Evolutionary conservation across 2,329 filamentous ascomycete genomes (phyloP), one percentile per base, ranked within the genome.

Genomic region (Coniella vitis): DNA sequence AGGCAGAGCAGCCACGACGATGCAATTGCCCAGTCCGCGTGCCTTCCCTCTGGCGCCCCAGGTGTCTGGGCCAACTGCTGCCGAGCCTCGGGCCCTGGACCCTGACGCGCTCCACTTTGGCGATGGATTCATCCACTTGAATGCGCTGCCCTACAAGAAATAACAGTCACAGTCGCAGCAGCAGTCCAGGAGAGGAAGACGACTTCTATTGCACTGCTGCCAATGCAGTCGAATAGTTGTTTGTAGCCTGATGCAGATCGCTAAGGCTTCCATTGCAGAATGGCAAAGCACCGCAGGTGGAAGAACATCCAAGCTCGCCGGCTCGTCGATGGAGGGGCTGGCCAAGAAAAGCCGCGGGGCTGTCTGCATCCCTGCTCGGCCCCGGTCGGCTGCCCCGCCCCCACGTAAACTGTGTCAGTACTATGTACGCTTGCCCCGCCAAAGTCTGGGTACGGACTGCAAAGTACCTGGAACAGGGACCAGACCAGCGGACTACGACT

Each of bases 11-110:
- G 29, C 20, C 35, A 19, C 16, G 17, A 32, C 22, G 19, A 34
- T 40, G 29, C 16, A 8, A n/a, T n/a, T n/a, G n/a, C n/a, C n/a
- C n/a, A n/a, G n/a, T n/a, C n/a, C n/a, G n/a, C n/a, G n/a, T n/a
- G n/a, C n/a, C n/a, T n/a, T n/a, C n/a, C n/a, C n/a, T n/a, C n/a
- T n/a, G n/a, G n/a, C n/a, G n/a, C n/a, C n/a, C n/a, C n/a, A n/a
- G n/a, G n/a, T n/a, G n/a, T 14, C 38, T 49, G 50, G 50, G 37
- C 36, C 32, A 49, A 52, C 40, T 40, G 42, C 25, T 43, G 50
- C 50, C 50, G 50, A 52, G 34, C 22, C 43, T 29, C 42, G 50
- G 50, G 16, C 50, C 34, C 32, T 42, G 25, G 29, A 16, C 42
- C 47, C n/a, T 44, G n/a, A n/a, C n/a, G n/a, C n/a, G 49, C 39